Conservation (phyloP, 129 eudicot genomes). For the Pittosporum tobira region DNA sequence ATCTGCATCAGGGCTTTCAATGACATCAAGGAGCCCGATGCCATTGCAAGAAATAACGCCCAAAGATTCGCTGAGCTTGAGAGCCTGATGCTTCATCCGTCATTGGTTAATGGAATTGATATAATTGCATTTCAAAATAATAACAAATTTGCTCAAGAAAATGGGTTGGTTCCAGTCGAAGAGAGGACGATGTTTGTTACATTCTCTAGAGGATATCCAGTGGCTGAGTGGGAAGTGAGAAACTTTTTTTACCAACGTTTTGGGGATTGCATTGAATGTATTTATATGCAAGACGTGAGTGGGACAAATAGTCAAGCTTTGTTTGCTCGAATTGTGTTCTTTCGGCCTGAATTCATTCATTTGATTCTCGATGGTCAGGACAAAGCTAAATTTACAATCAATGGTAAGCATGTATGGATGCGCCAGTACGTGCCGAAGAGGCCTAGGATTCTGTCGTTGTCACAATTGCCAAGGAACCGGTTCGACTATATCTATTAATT, state of each 20-base stretch:
- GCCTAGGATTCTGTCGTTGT: neutral
- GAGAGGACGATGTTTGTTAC: too few relatives aligned
- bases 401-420: conserved; percentile 76
- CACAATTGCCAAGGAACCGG: too few relatives aligned
- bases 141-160: too few relatives aligned
- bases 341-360: conserved; percentile 11
- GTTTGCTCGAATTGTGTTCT: conserved; percentile 47
- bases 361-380: conserved; percentile 28
- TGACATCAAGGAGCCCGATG: conserved; percentile 39
- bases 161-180: too few relatives aligned
- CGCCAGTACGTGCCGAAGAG: conserved; percentile 36
- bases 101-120: too few relatives aligned
- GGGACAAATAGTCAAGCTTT: conserved; percentile 32
- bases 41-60: conserved; percentile 18
- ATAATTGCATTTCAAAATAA: neutral
- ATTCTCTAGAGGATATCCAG: neutral
- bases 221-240: conserved; percentile 38
- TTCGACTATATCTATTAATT: too few relatives aligned
- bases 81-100: neutral
- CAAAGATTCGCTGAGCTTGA: neutral
- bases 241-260: conserved; percentile 26
- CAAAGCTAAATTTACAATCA: conserved; percentile 51
- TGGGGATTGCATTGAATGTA: conserved; percentile 48
- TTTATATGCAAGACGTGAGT: conserved; percentile 41
- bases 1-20: conserved; percentile 32